A percentile compares a stretch with the other conserved stretches of the same genome.
Evolutionary conservation across 495 filamentous ascomycete species (phyloP).

Genomic region (Neurospora tetrasperma): DNA sequence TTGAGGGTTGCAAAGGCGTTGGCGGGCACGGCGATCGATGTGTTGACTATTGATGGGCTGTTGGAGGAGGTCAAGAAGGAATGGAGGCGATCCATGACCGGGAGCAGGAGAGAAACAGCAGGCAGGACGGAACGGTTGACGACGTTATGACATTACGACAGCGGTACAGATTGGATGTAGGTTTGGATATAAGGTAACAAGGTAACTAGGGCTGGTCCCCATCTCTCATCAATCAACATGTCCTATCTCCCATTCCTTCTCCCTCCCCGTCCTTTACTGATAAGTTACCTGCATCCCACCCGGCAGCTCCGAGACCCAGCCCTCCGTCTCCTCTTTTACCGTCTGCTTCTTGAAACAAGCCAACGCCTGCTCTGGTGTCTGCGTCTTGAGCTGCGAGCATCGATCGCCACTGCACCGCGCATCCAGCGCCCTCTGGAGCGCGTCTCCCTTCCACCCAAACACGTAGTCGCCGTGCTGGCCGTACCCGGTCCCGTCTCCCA

Average conservation of each 20-base stretch:
- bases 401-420: constrained; percentile 31
- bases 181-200: neutral
- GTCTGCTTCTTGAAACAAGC: constrained; percentile 24
- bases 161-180: neutral
- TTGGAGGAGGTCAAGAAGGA: constrained; percentile 30
- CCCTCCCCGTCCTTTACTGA: neutral
- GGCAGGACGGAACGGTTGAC: neutral
- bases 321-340: constrained; percentile 25
- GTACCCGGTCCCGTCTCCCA: constrained; percentile 38
- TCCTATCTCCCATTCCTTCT: neutral
- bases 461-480: constrained; percentile 42
- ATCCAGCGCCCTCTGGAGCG: constrained; percentile 40
- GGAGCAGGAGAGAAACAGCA: neutral
- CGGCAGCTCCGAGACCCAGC: constrained; percentile 16
- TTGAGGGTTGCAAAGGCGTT: constrained; percentile 47
- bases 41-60: constrained; percentile 36
- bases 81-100: constrained; percentile 9
- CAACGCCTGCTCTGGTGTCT: constrained; percentile 22
- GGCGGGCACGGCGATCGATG: constrained; percentile 44
- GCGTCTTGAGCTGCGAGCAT: constrained; percentile 28
- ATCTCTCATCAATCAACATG: neutral
- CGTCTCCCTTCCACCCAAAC: constrained; percentile 42
- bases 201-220: neutral
- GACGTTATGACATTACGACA: neutral
- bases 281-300: constrained; percentile 8